Conservation (phyloP, 2,329 filamentous ascomycete genomes). For the Pestalotiopsis fici region DNA sequence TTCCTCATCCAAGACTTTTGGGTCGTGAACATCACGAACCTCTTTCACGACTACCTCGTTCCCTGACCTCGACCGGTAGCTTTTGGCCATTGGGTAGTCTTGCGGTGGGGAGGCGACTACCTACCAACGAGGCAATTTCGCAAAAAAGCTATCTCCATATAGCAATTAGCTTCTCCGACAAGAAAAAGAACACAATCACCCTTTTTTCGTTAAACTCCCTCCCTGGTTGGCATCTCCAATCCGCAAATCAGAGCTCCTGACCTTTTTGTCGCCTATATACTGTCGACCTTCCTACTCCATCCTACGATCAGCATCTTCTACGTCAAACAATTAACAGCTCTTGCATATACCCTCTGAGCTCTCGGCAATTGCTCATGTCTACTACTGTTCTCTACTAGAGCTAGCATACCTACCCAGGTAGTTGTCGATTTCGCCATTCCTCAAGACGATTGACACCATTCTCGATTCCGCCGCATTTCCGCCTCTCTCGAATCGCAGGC, state of each 20-base stretch:
- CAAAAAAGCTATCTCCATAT: neutral
- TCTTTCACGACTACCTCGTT: neutral
- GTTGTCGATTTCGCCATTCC: neutral
- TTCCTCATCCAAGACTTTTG: neutral
- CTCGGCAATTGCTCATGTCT: neutral
- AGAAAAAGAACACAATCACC: neutral
- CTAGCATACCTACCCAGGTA: neutral
- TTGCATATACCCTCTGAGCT: neutral
- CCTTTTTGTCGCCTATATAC: neutral
- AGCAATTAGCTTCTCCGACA: neutral
- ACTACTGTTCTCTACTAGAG: neutral
- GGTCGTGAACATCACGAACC: neutral
- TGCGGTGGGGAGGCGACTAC: neutral
- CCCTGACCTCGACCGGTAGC: neutral
- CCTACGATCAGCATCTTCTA: constrained; percentile 4
- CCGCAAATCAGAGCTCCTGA: neutral
- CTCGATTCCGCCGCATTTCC: neutral
- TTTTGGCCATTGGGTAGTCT: neutral
- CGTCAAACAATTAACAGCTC: neutral
- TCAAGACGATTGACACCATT: neutral
- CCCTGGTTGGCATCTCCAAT: neutral
- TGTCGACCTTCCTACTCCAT: constrained; percentile 1
- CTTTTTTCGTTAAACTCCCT: neutral
- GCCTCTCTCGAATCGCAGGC: neutral
- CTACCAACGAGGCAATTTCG: neutral